Percentiles rank a stretch among this genome's conserved stretches.
phyloP scores from a whole-genome alignment of 2,329 filamentous ascomycete species.

The Diaporthe australafricana region DNA sequence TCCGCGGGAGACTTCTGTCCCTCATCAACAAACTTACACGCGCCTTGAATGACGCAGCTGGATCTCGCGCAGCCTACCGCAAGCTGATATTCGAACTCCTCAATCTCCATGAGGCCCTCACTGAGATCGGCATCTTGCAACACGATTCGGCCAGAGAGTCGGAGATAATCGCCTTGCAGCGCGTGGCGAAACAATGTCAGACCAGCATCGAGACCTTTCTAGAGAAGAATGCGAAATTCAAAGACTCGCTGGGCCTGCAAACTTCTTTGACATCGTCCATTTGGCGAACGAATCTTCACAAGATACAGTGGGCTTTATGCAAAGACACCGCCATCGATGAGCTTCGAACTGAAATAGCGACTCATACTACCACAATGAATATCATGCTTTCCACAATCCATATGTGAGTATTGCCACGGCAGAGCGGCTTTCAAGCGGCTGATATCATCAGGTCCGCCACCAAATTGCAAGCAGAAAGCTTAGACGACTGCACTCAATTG shows the following conservation, averaged over 20 bases:
- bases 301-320: conserved; percentile 23
- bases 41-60: conserved; percentile 6
- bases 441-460: neutral
- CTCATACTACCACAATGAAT: conserved; percentile 7
- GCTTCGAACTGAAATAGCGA: conserved; percentile 6
- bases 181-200: conserved; percentile 8
- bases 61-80: conserved; percentile 7
- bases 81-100: conserved; percentile 10
- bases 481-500: neutral
- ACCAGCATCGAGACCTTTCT: conserved; percentile 17
- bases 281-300: conserved; percentile 1
- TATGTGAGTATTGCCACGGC: neutral
- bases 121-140: neutral
- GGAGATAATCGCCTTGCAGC: neutral
- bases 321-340: conserved; percentile 9
- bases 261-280: neutral
- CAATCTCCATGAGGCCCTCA: neutral
- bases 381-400: conserved; percentile 12
- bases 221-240: conserved; percentile 4
- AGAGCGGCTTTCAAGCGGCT: neutral
- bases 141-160: neutral
- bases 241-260: neutral
- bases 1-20: conserved; percentile 15
- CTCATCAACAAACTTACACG: conserved; percentile 13
- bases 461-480: neutral